Conservation (phyloP, 768 basidiomycete species). For the Coprinopsis strossmayeri region DNA sequence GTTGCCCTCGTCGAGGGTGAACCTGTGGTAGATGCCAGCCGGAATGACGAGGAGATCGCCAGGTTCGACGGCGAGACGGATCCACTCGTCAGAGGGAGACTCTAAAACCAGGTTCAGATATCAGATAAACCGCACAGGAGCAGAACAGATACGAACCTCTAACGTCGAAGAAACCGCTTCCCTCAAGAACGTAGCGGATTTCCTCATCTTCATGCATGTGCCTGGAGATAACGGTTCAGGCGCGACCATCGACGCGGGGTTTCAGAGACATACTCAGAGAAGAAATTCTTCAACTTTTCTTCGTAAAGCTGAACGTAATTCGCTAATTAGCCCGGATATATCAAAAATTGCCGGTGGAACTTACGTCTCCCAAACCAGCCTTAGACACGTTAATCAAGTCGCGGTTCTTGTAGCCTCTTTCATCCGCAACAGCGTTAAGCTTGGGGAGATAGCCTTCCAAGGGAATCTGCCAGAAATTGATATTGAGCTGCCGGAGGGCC, state of each 20-base stretch:
- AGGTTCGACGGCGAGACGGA: constrained; percentile 65
- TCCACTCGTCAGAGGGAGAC: constrained; percentile 65
- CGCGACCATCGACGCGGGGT: background rate
- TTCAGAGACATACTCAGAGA: constrained; percentile 56
- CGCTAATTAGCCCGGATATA: background rate
- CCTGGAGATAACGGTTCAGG: constrained; percentile 26
- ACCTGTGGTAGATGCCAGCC: constrained; percentile 90
- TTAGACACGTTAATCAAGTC: constrained; percentile 76
- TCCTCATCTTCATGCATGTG: constrained; percentile 97
- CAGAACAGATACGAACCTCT: constrained; percentile 46
- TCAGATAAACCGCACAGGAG: no score
- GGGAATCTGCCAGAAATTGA: constrained; percentile 64
- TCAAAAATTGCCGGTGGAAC: constrained; percentile 14
- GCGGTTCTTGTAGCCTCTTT: constrained; percentile 77
- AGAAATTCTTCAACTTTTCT: constrained; percentile 74
- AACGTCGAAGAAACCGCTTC: constrained; percentile 91
- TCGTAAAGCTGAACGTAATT: constrained; percentile 51
- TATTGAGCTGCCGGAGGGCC: constrained; percentile 49
- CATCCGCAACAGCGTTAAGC: constrained; percentile 56
- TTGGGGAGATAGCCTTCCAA: constrained; percentile 50
- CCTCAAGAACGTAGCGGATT: constrained; percentile 80
- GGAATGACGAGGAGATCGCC: constrained; percentile 88
- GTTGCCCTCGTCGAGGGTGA: constrained; percentile 78
- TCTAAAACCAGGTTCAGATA: no score
- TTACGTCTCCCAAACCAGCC: constrained; percentile 68